Evolutionary conservation across 495 filamentous ascomycete species (phyloP).

Genomic region (Cenococcum geophilum): DNA sequence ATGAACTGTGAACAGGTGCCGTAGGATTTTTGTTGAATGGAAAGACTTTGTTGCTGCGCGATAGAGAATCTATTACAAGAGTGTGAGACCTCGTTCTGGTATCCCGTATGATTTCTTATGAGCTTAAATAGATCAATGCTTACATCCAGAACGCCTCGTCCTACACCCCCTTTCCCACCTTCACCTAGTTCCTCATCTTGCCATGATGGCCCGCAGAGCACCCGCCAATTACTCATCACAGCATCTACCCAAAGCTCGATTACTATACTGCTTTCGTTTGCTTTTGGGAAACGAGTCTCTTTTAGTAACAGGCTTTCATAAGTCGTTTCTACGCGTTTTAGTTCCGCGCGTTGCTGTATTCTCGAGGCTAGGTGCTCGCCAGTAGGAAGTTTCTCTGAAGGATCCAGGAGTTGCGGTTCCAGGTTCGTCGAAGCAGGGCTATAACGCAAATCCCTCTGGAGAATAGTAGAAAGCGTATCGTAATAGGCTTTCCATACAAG

Average conservation of each 20-base stretch:
- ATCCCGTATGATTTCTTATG: neutral
- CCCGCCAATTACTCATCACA: slow-evolving; percentile 77
- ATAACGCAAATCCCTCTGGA: slow-evolving; percentile 48
- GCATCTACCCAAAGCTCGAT: slow-evolving; percentile 76
- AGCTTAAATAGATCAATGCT: slow-evolving; percentile 26
- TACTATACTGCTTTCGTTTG: slow-evolving; percentile 63
- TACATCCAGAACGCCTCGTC: slow-evolving; percentile 66
- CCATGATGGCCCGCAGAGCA: slow-evolving; percentile 69
- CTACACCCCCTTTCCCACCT: slow-evolving; percentile 65
- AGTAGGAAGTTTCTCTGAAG: slow-evolving; percentile 11
- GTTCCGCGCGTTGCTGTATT: slow-evolving; percentile 61
- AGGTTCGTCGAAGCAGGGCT: slow-evolving; percentile 7
- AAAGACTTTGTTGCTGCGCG: slow-evolving; percentile 85
- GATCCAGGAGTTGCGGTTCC: slow-evolving; percentile 2
- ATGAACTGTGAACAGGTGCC: slow-evolving; percentile 86
- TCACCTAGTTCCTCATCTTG: slow-evolving; percentile 68
- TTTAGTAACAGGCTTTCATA: slow-evolving; percentile 68
- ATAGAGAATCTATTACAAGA: slow-evolving; percentile 59
- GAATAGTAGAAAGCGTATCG: slow-evolving; percentile 58
- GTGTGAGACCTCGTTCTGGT: neutral
- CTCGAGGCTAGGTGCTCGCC: slow-evolving; percentile 40
- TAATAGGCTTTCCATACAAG: slow-evolving; percentile 79
- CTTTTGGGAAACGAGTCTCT: slow-evolving; percentile 76
- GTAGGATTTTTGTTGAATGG: slow-evolving; percentile 80
- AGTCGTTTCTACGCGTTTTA: slow-evolving; percentile 65